These are phyloP conservation scores for Arachnopeziza araneosa DNA, from an alignment of 2,329 filamentous ascomycete genomes.

Conservation along the genomic window DNA sequence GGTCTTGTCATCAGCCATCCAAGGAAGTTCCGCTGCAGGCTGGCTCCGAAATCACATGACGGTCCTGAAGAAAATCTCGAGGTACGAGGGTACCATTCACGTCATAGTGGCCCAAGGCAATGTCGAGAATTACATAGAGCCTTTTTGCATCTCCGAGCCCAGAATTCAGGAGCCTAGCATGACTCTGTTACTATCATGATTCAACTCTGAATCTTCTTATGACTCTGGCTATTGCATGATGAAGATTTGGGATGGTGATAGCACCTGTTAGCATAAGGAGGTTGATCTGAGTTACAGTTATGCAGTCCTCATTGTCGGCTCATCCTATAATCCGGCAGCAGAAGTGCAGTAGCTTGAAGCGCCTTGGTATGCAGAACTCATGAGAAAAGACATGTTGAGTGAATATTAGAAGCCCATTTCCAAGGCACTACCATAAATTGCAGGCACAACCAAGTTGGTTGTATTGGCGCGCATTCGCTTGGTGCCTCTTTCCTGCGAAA, in stretches of 20 bases:
- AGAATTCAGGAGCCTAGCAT: no score
- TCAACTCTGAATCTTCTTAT: neutral
- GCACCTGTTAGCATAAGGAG: neutral
- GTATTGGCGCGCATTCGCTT: neutral
- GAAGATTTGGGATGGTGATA: neutral
- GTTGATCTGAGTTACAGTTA: slow-evolving; percentile 10
- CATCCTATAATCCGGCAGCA: no score
- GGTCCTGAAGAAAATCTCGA: no score
- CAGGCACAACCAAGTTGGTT: slow-evolving; percentile 13
- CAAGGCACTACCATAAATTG: slow-evolving; percentile 1
- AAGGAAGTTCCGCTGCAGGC: no score
- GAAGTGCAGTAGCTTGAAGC: no score
- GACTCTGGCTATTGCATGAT: neutral
- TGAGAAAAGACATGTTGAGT: no score
- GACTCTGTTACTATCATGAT: no score
- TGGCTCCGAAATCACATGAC: no score
- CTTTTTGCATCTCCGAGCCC: no score
- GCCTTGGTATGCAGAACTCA: no score
- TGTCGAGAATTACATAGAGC: no score
- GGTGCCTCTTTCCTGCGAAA: neutral
- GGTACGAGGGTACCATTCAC: neutral
- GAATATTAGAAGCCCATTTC: no score
- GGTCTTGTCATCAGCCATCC: neutral
- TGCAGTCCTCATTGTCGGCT: slow-evolving; percentile 12
- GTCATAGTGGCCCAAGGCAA: neutral